phyloP scores from a whole-genome alignment of 352 stramenopile genomes.

The Phytophthora capsici region DNA sequence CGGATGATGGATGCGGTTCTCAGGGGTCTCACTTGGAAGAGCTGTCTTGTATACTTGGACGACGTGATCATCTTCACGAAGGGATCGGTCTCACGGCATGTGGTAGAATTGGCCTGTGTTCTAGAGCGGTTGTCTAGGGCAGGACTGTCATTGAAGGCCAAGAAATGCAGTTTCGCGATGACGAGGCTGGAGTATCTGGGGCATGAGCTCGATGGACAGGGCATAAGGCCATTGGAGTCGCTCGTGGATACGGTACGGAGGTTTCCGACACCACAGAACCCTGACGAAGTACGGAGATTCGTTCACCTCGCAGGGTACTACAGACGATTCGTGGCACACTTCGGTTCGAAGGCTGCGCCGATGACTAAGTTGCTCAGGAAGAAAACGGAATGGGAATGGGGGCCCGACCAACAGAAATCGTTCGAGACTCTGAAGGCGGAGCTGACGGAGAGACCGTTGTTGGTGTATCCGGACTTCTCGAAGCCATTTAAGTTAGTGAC shows the following conservation, averaged over 20 bases:
- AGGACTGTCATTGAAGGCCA: constrained; percentile 4
- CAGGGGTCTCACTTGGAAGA: too few relatives aligned
- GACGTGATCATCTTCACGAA: too few relatives aligned
- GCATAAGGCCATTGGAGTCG: constrained; percentile 9
- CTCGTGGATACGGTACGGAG: neutral
- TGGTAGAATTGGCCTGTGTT: neutral
- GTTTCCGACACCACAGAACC: neutral
- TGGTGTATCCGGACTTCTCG: constrained; percentile 36
- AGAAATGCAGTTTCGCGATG: constrained; percentile 27
- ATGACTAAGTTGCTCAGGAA: constrained; percentile 29
- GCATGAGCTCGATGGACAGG: constrained; percentile 24
- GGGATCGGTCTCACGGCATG: too few relatives aligned
- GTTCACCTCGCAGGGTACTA: neutral
- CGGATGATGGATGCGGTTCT: neutral
- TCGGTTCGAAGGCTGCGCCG: neutral
- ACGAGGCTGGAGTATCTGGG: constrained; percentile 31
- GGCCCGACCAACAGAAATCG: constrained; percentile 14
- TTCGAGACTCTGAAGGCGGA: constrained; percentile 23
- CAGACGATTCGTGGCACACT: neutral
- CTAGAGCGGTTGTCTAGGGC: neutral
- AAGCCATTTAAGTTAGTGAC: too few relatives aligned
- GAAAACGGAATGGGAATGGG: constrained; percentile 22
- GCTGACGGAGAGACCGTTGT: neutral
- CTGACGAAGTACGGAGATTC: neutral
- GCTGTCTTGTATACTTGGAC: too few relatives aligned